Evolutionary conservation across 75 land plant genomes (phyloP), one percentile per base, ranked within the genome.

Genomic region (Pseudotsuga menziesii): DNA sequence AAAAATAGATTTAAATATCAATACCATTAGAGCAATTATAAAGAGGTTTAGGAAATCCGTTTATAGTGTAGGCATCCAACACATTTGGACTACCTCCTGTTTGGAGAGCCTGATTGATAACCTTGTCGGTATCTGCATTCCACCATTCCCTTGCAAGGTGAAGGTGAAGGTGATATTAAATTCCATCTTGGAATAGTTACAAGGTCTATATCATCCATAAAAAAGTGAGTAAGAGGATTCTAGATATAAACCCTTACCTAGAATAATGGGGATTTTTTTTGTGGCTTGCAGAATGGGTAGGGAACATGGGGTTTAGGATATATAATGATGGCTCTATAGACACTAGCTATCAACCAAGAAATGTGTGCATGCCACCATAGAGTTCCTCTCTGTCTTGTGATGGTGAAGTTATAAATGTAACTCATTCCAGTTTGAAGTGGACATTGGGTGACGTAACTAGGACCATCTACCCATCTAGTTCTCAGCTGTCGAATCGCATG

Each of bases 11-110:
- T 58, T 35, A 59, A 20, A 44, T 81, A 61, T 70, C 32, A 35
- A 58, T n/a, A 6, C 62, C 35, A 5, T 9, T 58, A 44, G 91
- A 54, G 78, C 91, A 94, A 23, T 80, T 79, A 36, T 91, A 77
- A 7, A 82, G 55, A 8, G 91, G 88, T 1, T 94, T 94, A 0
- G 97, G 93, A 41, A 83, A 82, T 39, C 97, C 97, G 61, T 92
- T 94, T 58, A 94, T 88, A 56, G 92, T 91, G 61, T 89, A 92
- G 69, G 92, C 92, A 77, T 94, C 94, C 9, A 92, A 88, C 27
- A 85, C 88, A 26, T 91, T 89, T 25, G 89, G 89, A 0, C 89
- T 87, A 19, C 86, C 83, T 4, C 97, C 94, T 4, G 83, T 69
- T n/a, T 64, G 74, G 44, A 90, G 58, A 2, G 92, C 89, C 61